Evolutionary conservation across 2,329 filamentous ascomycete species (phyloP).

Genomic region (Penicillium palitans): DNA sequence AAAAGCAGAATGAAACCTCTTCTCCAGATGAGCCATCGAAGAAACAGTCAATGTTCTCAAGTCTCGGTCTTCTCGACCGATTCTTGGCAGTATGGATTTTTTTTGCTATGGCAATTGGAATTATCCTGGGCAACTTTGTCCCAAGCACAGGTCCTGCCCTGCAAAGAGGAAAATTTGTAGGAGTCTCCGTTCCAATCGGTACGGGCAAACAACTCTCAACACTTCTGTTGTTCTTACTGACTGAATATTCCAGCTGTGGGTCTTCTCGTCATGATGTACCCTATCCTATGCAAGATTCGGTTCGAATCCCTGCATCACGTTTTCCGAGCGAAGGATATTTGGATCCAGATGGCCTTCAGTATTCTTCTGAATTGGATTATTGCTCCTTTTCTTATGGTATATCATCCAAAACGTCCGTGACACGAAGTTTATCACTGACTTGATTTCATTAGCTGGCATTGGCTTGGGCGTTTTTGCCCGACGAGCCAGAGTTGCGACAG

Average conservation of each 20-base stretch:
- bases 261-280: conserved; percentile 91
- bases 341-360: conserved; percentile 78
- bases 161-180: conserved; percentile 70
- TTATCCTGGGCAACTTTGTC: conserved; percentile 75
- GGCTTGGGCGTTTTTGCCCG: conserved; percentile 55
- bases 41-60: conserved; percentile 42
- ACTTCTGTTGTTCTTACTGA: not conserved
- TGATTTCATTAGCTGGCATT: conserved; percentile 37
- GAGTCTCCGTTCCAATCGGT: conserved; percentile 68
- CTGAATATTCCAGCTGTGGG: conserved; percentile 64
- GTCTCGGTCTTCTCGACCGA: conserved; percentile 61
- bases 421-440: not conserved
- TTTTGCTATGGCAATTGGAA: conserved; percentile 73
- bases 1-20: conserved; percentile 3
- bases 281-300: conserved; percentile 82
- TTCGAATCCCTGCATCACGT: conserved; percentile 73
- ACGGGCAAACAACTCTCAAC: conserved; percentile 19
- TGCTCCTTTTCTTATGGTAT: conserved; percentile 79
- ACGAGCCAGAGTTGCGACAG: conserved; percentile 53
- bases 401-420: not conserved
- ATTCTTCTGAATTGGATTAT: conserved; percentile 80
- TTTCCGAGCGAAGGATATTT: conserved; percentile 62
- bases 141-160: conserved; percentile 61
- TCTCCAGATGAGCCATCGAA: not conserved
- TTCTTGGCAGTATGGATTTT: conserved; percentile 73